Evolutionary conservation across 129 eudicot genomes (phyloP).

Genomic region (Arctium minus): DNA sequence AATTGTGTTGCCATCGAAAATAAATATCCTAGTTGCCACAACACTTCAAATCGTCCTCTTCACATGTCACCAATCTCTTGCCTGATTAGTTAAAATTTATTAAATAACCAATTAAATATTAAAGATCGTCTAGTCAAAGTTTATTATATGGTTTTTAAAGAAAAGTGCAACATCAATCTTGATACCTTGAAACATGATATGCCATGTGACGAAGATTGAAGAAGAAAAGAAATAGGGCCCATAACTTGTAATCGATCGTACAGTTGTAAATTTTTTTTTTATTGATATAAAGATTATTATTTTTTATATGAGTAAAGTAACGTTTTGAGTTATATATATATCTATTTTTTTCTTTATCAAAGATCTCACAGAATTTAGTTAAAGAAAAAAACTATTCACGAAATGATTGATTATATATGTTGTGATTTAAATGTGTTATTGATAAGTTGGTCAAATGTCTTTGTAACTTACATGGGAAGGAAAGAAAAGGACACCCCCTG

Average conservation of each 20-base stretch:
- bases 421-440: not conserved
- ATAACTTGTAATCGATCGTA: not conserved
- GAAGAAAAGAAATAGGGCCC: not conserved
- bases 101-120: not conserved
- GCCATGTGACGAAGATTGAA: not conserved
- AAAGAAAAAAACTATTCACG: not conserved
- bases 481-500: conserved; percentile 6
- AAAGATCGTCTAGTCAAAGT: not conserved
- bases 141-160: not conserved
- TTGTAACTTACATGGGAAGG: conserved; percentile 21
- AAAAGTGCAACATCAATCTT: not conserved
- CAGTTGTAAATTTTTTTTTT: not conserved
- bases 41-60: not conserved
- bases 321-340: not conserved
- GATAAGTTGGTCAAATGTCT: conserved; percentile 15
- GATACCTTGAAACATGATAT: not conserved
- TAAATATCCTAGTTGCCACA: not conserved
- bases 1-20: not conserved
- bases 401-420: not conserved
- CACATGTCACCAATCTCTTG: not conserved
- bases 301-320: not conserved
- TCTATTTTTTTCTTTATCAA: too few relatives aligned
- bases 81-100: not conserved
- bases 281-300: not conserved
- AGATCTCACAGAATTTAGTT: not conserved